Conservation (phyloP, 176 grass and related monocot species). For the Oryza punctata region DNA sequence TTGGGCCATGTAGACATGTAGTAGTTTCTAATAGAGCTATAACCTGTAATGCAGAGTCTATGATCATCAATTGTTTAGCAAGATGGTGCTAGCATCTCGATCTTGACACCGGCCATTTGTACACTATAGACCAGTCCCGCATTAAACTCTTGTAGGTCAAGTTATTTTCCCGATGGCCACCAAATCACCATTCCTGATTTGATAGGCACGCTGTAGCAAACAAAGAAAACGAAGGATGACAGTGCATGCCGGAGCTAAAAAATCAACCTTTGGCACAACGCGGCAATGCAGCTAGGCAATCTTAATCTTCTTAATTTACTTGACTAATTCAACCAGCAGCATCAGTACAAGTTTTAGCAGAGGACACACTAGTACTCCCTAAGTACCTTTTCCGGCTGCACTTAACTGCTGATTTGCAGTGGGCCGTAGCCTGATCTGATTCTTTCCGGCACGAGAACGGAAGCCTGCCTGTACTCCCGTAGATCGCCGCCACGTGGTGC, state of each 20-base stretch:
- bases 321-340: neutral
- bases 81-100: no score
- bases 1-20: no score
- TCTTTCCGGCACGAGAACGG: slow-evolving; percentile 28
- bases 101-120: no score
- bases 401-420: neutral
- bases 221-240: neutral
- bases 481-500: slow-evolving; percentile 35
- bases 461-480: slow-evolving; percentile 21
- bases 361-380: neutral
- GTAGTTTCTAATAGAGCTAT: no score
- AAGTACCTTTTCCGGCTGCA: neutral
- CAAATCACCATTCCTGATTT: neutral
- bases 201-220: neutral
- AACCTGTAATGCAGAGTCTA: no score
- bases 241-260: neutral
- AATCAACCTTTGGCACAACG: neutral
- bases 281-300: slow-evolving; percentile 10
- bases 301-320: neutral
- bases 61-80: no score
- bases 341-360: neutral
- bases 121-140: no score
- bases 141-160: no score
- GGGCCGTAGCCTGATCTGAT: neutral
- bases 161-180: neutral